Base-by-base conservation (phyloP, 2,329 filamentous ascomycete genomes). In the Aspergillus fumigatus region DNA sequence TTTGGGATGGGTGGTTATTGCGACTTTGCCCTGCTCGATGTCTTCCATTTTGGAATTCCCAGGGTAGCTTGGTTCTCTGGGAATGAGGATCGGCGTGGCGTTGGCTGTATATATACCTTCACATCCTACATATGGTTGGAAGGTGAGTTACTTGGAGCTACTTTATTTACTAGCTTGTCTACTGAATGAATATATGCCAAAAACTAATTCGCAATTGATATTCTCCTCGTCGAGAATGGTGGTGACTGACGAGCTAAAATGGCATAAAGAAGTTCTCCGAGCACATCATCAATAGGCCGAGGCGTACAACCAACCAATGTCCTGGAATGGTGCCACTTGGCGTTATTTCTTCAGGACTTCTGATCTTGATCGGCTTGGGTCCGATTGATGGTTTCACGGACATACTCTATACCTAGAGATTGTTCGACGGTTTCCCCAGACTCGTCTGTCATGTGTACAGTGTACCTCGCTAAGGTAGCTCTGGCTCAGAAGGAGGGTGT, bases 231-330 rank as follows among this genome's bases (percentile, higher is more conserved):
- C 4, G 14, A 32, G 29, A 23, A 23, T 23, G 10, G 2, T 38
- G 32, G 32, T 55, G 23, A 57, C 4, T 35, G 29, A 14, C 4
- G 10, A 67, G 29, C 50, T 55, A 53, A 52, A 52, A 66, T 66
- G 52, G 57, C 64, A 66, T 58, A 58, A 66, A 32, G 48, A 48
- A 29, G 47, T 50, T 50, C 57, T 55, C 54, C 59, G 60, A 66
- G 64, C 64, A 66, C 64, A 63, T 62, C 64, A 66, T 66, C 62
- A 55, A 38, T 38, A 38, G 32, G 4, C 32, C 6, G 14, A 17
- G 17, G 14, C 5, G 4, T 17, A 38, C 32, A 38, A 38, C 32
- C 32, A 38, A 38, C 32, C 32, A 38, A 7, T 17, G 32, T 2
- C 14, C 7, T 38, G 14, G 14, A 38, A 17, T 38, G 32, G 29